Base-by-base conservation (phyloP, 1,284 basidiomycete species). In the Volvariella surrecta region DNA sequence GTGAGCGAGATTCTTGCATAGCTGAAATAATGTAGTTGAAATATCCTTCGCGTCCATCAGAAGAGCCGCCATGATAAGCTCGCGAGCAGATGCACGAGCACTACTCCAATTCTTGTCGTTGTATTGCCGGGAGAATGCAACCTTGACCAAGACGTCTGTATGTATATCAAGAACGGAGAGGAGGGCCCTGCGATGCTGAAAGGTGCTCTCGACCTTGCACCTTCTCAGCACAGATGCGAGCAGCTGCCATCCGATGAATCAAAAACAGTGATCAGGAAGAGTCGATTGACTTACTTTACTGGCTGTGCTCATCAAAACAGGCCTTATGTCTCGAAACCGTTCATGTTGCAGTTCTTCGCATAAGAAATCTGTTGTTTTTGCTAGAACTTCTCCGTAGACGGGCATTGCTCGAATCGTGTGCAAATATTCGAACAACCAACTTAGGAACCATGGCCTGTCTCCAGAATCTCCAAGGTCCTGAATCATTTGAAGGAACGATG, bases 311-410 rank as follows among this genome's bases (percentile, higher is more conserved):
- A 89, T 77, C 9, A 78, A 70, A 19, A 64, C 62, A 0, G 85
- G 78, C 7, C 80, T 71, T 19, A 75, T 62, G 19, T 68, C 65
- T 34, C 66, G 58, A 50, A 86, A 82, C 7, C 82, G 71, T 48
- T 80, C 78, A 53, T 90, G 85, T 56, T 90, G 88, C 24, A 85
- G 59, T 51, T 89, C 82, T 53, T 82, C 82, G 56, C 81, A 86
- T 37, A 88, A 68, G 47, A 88, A 82, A 50, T 79, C 77, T 18
- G 78, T 64, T 21, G 82, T 68, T 54, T 76, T 80, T 3, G 82
- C 82, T 6, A 92, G 63, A n/a, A 84, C 68, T 45, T 82, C 78
- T 4, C 67, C 68, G 58, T 85, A 87, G 3, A 67, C 65, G 7
- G 68, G 57, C 28, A 66, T 62, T 39, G 70, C 63, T 48, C 67